These are phyloP conservation scores for Heterobasidion occidentale DNA, from an alignment of 1,284 basidiomycete species.

Conservation along the genomic window DNA sequence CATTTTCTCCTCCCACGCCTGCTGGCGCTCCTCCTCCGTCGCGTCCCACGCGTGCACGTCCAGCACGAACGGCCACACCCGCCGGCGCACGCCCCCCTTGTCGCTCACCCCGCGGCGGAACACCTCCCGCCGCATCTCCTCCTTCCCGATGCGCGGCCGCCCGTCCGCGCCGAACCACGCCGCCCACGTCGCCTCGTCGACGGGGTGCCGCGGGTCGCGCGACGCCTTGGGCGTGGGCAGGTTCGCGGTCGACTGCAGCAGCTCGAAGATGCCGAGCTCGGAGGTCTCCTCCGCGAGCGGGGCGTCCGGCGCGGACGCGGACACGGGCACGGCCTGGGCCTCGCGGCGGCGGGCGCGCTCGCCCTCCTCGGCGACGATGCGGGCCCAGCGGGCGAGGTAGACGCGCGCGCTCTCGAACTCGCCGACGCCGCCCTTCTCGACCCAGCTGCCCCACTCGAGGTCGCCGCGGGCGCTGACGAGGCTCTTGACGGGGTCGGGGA, in stretches of 20 bases:
- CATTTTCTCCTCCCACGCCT: slow-evolving; percentile 59
- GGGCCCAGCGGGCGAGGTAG: slow-evolving; percentile 94
- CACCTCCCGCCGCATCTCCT: slow-evolving; percentile 68
- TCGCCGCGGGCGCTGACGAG: slow-evolving; percentile 83
- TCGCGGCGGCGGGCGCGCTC: slow-evolving; percentile 79
- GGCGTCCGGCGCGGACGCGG: slow-evolving; percentile 26
- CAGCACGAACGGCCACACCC: slow-evolving; percentile 88
- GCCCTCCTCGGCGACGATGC: slow-evolving; percentile 93
- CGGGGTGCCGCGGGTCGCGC: slow-evolving; percentile 62
- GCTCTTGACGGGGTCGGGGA: slow-evolving; percentile 85
- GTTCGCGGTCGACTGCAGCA: slow-evolving; percentile 72
- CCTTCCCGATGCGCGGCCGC: slow-evolving; percentile 51
- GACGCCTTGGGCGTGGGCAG: slow-evolving; percentile 71
- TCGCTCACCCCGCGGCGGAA: slow-evolving; percentile 67
- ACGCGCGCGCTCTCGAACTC: slow-evolving; percentile 95
- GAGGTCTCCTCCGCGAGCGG: slow-evolving; percentile 54
- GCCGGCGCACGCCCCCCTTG: slow-evolving; percentile 47
- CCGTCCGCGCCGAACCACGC: slow-evolving; percentile 71
- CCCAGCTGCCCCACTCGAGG: slow-evolving; percentile 80
- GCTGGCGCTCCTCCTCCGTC: slow-evolving; percentile 44
- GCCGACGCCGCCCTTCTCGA: slow-evolving; percentile 79
- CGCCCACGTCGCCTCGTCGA: slow-evolving; percentile 63
- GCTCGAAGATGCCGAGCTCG: slow-evolving; percentile 82
- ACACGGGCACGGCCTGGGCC: slow-evolving; percentile 51
- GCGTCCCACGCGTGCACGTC: slow-evolving; percentile 78